Conservation (phyloP, 2,329 filamentous ascomycete species). For the Aspergillus puulaauensis region DNA sequence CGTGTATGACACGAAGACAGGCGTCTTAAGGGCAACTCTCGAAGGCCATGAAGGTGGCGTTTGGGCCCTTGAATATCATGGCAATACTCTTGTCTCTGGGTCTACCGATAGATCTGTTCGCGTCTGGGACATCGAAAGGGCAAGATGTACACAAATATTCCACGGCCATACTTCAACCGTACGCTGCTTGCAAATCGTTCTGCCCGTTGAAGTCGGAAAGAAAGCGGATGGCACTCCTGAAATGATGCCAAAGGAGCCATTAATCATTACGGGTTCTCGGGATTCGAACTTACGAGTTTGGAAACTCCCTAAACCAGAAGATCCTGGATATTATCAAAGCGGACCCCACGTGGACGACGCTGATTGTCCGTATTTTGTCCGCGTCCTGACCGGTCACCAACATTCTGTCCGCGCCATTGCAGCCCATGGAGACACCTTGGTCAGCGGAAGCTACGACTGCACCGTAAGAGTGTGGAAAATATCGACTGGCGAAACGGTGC, state of each 20-base stretch:
- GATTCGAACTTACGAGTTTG: constrained; percentile 93
- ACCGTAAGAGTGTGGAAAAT: constrained; percentile 97
- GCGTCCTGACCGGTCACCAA: constrained; percentile 78
- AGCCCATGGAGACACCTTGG: constrained; percentile 90
- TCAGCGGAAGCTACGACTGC: constrained; percentile 95
- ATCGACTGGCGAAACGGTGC: constrained; percentile 84
- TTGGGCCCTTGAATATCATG: constrained; percentile 95
- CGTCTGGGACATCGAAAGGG: constrained; percentile 98
- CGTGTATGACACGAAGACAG: constrained; percentile 96
- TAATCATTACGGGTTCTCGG: constrained; percentile 96
- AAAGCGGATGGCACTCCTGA: constrained; percentile 70
- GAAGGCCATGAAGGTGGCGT: constrained; percentile 96
- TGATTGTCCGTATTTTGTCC: constrained; percentile 93
- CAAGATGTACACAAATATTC: constrained; percentile 90
- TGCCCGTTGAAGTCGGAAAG: constrained; percentile 76
- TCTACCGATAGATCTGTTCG: constrained; percentile 96
- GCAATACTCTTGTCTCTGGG: constrained; percentile 90
- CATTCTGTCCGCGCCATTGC: constrained; percentile 96
- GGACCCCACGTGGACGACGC: constrained; percentile 69
- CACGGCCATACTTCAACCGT: constrained; percentile 98
- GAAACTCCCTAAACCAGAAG: constrained; percentile 81
- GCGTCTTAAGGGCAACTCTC: constrained; percentile 76
- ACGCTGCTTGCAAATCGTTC: constrained; percentile 88
- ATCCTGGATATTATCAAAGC: constrained; percentile 75
- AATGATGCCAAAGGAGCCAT: constrained; percentile 88